Base-by-base conservation (phyloP, 805 yeast species). In the Nakazawaea ernobii region DNA sequence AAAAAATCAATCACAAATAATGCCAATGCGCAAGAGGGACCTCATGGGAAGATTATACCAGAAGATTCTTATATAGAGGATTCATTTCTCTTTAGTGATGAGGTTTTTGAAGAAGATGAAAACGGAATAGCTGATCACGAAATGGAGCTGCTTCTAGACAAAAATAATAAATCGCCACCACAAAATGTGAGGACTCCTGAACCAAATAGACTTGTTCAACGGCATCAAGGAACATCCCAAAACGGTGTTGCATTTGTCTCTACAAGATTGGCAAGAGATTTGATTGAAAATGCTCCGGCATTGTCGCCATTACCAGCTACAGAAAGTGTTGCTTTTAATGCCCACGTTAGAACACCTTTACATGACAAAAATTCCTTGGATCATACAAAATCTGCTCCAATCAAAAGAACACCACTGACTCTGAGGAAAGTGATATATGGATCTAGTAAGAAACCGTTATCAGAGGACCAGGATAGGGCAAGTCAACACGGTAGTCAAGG, bases 361-460 rank as follows among this genome's bases (percentile, higher is more conserved):
- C 75, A 73, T 11, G 74, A 71, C 52, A 75, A 80, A 46, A 81
- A 84, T 0, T 68, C 30, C 10, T 11, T 45, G 14, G 90, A 86
- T 60, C 92, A 84, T 40, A 71, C 74, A 1, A 80, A 76, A 49
- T 84, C 91, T 0, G 76, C 79, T 3, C 90, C 86, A 2, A 68
- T 85, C 2, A 77, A 76, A 49, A 65, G 81, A 49, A 42, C 46
- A 4, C 46, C 49, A 13, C 37, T 35, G 24, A 29, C 42, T n/a
- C 35, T 17, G 35, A 26, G 36, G 27, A 46, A 35, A 30, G 42
- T 33, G 6, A 24, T 32, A 3, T 28, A 33, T 32, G 37, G 17
- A 8, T 42, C 46, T 6, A 36, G 42, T 8, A 35, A 32, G 28
- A 46, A 37, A 46, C 49, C 49, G 9, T 30, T 46, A 15, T 26